A percentile compares a stretch with the other conserved stretches of the same genome.
phyloP scores from a whole-genome alignment of 305 asterid genomes.

The Fraxinus velutina region DNA sequence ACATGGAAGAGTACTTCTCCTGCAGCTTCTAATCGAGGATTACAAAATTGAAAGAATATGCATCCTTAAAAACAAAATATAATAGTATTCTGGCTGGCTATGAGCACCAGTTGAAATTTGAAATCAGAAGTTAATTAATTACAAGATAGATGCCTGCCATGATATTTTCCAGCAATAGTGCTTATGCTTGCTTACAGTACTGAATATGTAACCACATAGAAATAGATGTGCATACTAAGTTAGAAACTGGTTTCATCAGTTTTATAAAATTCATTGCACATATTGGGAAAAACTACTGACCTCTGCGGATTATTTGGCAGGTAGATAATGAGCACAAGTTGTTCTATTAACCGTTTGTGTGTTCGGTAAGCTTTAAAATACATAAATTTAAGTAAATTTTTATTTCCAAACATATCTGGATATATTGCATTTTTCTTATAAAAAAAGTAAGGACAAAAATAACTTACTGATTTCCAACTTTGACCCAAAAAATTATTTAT shows the following conservation, averaged over 20 bases:
- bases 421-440: not conserved
- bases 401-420: not conserved
- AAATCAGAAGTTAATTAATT: not conserved
- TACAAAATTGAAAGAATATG: not conserved
- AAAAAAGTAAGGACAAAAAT: not conserved
- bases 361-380: not conserved
- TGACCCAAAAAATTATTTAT: not conserved
- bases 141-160: not conserved
- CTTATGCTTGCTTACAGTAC: not conserved
- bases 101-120: not conserved
- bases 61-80: not conserved
- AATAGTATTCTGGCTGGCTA: not conserved
- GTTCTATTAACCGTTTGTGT: not conserved
- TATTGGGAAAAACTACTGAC: not conserved
- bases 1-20: not conserved
- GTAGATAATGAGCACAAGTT: not conserved
- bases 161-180: not conserved
- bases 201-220: not conserved
- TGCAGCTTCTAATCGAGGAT: not conserved
- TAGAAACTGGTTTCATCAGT: not conserved
- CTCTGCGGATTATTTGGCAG: not conserved
- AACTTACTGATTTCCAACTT: not conserved
- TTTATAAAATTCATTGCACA: not conserved
- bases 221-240: not conserved
- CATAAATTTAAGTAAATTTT: not conserved